Evolutionary conservation across 371 early-diverging fungal genomes (phyloP), one percentile per base, ranked within the genome.

Genomic region (Mortierella sp.): DNA sequence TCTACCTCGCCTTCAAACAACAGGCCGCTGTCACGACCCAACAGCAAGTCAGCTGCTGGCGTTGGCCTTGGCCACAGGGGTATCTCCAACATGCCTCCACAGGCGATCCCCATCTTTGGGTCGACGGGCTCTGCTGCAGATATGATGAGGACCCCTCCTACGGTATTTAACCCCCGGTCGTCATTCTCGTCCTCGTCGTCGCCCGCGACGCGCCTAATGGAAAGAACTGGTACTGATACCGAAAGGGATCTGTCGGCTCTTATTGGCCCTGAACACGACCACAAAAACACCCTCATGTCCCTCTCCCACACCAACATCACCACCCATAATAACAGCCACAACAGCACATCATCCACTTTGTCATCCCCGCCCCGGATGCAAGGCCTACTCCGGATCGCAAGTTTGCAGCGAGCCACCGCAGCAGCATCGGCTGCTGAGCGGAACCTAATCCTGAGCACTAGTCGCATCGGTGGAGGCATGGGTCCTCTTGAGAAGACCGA

Each of bases 1-100:
- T 81, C 84, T 7, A 78, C 78, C 5, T 78, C 80, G 78, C 75
- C 81, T 29, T 51, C 73, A 44, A 63, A 75, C 27, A 60, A 72
- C 27, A 80, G 72, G 3, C 72, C 76, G 7, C 80, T 79, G 71
- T 60, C 76, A n/a, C 70, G 80, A 5, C 83, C 80, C 3, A 71
- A 77, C 51, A 49, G 3, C 18, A 51, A 51, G 51, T 18, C 21
- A 51, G 4, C 48, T 46, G 18, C 54, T 80, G 21, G 77, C 12
- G 12, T 75, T 3, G 71, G 56, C 12, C 48, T 75, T 3, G 71
- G 56, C 65, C 65, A 65, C 65, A 65, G 65, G 65, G 24, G 65
- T 2, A 21, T 35, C 51, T 51, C 51, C 24, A 24, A 71, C 73
- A 77, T 60, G 60, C 60, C 60, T 32, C 60, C 60, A 32, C 60